phyloP scores from a whole-genome alignment of 2,329 filamentous ascomycete genomes.

The Stachybotrys echinatus region DNA sequence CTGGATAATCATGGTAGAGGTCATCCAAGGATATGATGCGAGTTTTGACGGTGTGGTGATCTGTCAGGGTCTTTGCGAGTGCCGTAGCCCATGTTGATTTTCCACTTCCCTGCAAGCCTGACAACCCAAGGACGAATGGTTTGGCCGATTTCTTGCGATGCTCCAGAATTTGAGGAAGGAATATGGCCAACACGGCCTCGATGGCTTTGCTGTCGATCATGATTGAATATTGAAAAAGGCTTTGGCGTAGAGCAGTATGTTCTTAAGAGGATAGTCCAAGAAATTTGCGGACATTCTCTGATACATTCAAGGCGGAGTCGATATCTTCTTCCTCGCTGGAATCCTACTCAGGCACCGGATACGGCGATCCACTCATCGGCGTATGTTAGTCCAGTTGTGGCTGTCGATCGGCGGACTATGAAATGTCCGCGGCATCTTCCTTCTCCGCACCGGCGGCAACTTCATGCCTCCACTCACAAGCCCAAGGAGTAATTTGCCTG shows the following conservation, averaged over 20 bases:
- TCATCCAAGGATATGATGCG: slow-evolving; percentile 14
- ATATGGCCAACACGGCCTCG: slow-evolving; percentile 10
- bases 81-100: slow-evolving; percentile 19
- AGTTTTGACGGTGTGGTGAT: slow-evolving; percentile 11
- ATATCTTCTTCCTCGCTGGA: not conserved
- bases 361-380: not conserved
- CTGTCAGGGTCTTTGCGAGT: slow-evolving; percentile 9
- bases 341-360: not conserved
- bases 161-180: slow-evolving; percentile 9
- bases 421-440: slow-evolving; percentile 9
- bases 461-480: not conserved
- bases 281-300: not conserved
- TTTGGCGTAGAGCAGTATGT: not conserved
- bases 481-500: not conserved
- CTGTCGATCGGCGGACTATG: slow-evolving; percentile 4
- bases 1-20: slow-evolving; percentile 11
- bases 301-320: not conserved
- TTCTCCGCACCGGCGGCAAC: slow-evolving; percentile 6
- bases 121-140: slow-evolving; percentile 15
- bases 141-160: slow-evolving; percentile 8
- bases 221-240: not conserved
- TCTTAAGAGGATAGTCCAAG: slow-evolving; percentile 1
- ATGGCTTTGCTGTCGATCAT: slow-evolving; percentile 17
- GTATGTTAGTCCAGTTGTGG: not conserved
- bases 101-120: slow-evolving; percentile 17